Evolutionary conservation across 805 yeast species (phyloP), one percentile per base, ranked within the genome.

Genomic region (Nakazawaea anatomiae): DNA sequence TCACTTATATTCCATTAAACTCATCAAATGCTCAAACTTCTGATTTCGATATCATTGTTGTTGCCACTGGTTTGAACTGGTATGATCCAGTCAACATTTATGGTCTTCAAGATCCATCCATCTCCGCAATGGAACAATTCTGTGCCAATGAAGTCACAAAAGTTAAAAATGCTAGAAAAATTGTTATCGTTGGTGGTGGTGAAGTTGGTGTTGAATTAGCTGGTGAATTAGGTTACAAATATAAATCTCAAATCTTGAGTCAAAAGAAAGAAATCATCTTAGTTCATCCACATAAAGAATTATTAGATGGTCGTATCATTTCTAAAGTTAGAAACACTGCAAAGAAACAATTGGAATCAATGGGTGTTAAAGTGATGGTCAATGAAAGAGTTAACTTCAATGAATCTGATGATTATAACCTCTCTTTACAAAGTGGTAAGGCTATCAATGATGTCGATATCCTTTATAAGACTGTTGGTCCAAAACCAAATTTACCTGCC

Each of bases 111-210:
- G 52, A 35, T 12, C 31, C 44, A n/a, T 27, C 36, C 11, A 9
- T 44, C 4, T 52, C 57, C 38, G 51, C 50, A 28, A 50, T 55
- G 39, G 42, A 51, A n/a, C 41, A 28, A 1, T 57, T 61, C 45
- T 54, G 57, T 32, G 50, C 51, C 11, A 35, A 46, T 6, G 53
- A 55, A 30, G 51, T 48, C 18, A 54, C 54, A 4, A 44, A 51
- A 40, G 45, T 65, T 8, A 53, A 52, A 10, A 43, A 46, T 3
- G 65, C 68, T 1, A 58, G 60, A 27, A 50, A 59, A 35, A 58
- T 66, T 18, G 63, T 59, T 3, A 48, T 68, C 28, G 54, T 66
- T 27, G 72, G 72, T 39, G 71, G 68, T 27, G 72, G 71, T 2
- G 57, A 60, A 47, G 58, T 56, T 29, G 68, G 63, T 35, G 53